Conservation (phyloP, 192 early-diverging fungal genomes). For the Backusella parvicylindrica region DNA sequence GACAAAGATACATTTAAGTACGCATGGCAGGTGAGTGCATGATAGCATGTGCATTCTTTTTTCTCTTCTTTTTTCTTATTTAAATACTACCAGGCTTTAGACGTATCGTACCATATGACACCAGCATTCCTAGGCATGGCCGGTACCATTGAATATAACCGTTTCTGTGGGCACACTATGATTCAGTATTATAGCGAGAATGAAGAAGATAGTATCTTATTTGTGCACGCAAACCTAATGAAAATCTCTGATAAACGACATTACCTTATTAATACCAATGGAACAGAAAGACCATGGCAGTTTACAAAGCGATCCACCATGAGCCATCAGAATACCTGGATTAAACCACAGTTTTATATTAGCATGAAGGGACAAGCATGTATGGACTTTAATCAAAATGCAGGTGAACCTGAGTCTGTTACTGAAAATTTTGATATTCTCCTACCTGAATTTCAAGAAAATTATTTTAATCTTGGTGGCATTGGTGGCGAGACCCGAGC, state of each 20-base stretch:
- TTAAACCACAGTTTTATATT: conserved; percentile 25
- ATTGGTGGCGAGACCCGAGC: conserved; percentile 17
- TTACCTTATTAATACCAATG: background rate
- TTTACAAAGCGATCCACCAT: conserved; percentile 16
- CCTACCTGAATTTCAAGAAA: conserved; percentile 18
- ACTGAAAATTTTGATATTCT: conserved; percentile 10
- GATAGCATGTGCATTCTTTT: too few species aligned
- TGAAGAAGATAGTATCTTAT: background rate
- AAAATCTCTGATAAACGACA: conserved; percentile 23
- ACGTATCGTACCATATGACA: conserved; percentile 22
- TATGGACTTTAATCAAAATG: conserved; percentile 17
- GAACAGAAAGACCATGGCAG: conserved; percentile 18
- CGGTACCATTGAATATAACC: conserved; percentile 14
- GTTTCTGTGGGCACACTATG: conserved; percentile 32
- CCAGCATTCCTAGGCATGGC: conserved; percentile 25
- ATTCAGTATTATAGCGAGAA: conserved; percentile 13
- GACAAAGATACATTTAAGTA: conserved; percentile 37
- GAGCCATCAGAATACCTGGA: conserved; percentile 15
- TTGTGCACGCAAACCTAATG: conserved; percentile 31
- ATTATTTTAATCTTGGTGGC: conserved; percentile 27
- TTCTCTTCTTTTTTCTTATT: background rate
- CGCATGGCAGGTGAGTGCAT: conserved; percentile 35
- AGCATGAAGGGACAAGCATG: conserved; percentile 10
- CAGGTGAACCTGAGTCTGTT: conserved; percentile 19
- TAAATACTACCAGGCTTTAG: conserved; percentile 8